Evolutionary conservation across 1,284 basidiomycete species (phyloP).

Genomic region (Golubevia pallescens): DNA sequence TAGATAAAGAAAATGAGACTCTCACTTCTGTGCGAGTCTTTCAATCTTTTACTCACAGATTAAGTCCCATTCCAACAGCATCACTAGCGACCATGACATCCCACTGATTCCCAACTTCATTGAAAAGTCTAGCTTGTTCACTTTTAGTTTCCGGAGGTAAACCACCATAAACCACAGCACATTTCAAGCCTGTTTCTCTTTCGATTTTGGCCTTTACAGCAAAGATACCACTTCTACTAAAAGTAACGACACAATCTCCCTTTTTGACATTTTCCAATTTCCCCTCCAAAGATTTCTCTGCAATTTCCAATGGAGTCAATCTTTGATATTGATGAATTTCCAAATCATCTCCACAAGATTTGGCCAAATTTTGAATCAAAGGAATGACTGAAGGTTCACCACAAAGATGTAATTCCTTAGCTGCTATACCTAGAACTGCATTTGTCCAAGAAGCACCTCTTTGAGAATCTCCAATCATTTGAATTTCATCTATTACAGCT

Average conservation of each 20-base stretch:
- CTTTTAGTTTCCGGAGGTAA: constrained; percentile 58
- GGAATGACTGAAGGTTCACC: constrained; percentile 54
- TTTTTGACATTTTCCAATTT: constrained; percentile 37
- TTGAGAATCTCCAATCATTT: constrained; percentile 58
- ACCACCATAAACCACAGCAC: constrained; percentile 58
- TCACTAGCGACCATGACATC: constrained; percentile 64
- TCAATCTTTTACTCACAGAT: constrained; percentile 22
- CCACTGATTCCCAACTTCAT: constrained; percentile 35
- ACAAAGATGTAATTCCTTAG: constrained; percentile 61
- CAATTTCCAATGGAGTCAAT: constrained; percentile 50
- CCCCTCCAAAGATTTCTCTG: constrained; percentile 30
- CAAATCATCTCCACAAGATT: constrained; percentile 52
- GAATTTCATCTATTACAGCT: constrained; percentile 62
- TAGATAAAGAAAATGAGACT: neutral
- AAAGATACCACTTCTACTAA: constrained; percentile 49
- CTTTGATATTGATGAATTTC: constrained; percentile 54
- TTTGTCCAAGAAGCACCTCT: constrained; percentile 57
- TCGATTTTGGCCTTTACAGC: constrained; percentile 53
- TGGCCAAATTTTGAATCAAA: constrained; percentile 40
- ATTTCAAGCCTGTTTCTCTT: constrained; percentile 39
- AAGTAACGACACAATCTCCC: constrained; percentile 60
- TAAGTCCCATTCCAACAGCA: constrained; percentile 62
- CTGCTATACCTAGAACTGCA: constrained; percentile 52
- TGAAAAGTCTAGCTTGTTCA: constrained; percentile 61
- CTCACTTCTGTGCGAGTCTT: neutral